These are phyloP conservation scores for Ustilago tritici DNA, from an alignment of 1,284 basidiomycete genomes.

Conservation along the genomic window DNA sequence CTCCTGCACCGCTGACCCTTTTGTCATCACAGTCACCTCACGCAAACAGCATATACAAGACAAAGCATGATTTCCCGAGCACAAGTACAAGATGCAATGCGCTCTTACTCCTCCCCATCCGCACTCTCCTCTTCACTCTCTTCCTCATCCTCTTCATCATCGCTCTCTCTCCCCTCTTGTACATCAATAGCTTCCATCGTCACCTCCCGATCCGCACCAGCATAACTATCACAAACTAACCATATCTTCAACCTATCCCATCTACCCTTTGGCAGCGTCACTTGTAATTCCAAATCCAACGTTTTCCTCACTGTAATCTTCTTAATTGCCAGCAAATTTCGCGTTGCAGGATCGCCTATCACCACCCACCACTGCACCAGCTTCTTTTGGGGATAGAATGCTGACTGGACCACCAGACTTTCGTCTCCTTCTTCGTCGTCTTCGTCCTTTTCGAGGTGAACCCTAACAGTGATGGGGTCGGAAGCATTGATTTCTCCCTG, in stretches of 20 bases:
- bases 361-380: conserved; percentile 98
- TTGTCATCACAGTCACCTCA: not conserved
- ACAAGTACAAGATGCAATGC: no score
- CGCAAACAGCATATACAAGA: not conserved
- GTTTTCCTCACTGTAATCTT: conserved; percentile 82
- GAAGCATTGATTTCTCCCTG: conserved; percentile 73
- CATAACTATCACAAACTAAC: conserved; percentile 90
- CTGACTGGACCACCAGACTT: conserved; percentile 82
- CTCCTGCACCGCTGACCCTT: no score
- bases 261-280: conserved; percentile 79
- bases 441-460: conserved; percentile 87
- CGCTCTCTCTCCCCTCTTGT: conserved; percentile 57
- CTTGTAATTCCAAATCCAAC: conserved; percentile 86
- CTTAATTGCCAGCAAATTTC: conserved; percentile 90
- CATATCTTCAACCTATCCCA: conserved; percentile 85
- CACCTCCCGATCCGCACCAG: conserved; percentile 67
- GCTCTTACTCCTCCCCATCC: not conserved
- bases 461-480: conserved; percentile 84
- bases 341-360: conserved; percentile 80
- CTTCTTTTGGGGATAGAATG: conserved; percentile 90
- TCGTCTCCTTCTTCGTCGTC: conserved; percentile 72
- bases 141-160: conserved; percentile 56
- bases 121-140: conserved; percentile 25
- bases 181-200: conserved; percentile 54
- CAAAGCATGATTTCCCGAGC: no score